A percentile compares a stretch with the other conserved stretches of the same genome.
Evolutionary conservation across 1,284 basidiomycete genomes (phyloP).

Genomic region (Papiliotrema terrestris): DNA sequence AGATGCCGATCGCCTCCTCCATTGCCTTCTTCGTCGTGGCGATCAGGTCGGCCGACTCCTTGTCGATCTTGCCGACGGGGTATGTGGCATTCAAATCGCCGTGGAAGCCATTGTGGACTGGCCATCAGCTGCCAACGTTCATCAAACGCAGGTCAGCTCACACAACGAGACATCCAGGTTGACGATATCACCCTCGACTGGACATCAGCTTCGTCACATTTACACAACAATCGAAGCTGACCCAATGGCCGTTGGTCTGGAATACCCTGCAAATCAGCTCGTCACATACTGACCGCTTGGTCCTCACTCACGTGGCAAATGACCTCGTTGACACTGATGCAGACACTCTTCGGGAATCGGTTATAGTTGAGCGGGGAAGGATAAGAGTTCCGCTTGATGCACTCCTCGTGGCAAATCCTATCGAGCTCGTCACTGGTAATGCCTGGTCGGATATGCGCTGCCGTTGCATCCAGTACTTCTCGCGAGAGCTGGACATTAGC

Average conservation of each 20-base stretch:
- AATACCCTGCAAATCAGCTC: slow-evolving; percentile 57
- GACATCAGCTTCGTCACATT: neutral
- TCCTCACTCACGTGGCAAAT: slow-evolving; percentile 70
- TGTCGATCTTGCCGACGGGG: slow-evolving; percentile 80
- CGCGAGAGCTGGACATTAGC: slow-evolving; percentile 63
- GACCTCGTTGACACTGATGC: slow-evolving; percentile 92
- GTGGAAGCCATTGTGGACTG: slow-evolving; percentile 65
- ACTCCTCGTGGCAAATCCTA: slow-evolving; percentile 89
- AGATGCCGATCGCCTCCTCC: slow-evolving; percentile 81
- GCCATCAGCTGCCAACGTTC: neutral
- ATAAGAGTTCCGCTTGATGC: slow-evolving; percentile 86
- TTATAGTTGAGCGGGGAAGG: slow-evolving; percentile 93
- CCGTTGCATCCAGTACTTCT: slow-evolving; percentile 88
- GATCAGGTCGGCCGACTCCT: slow-evolving; percentile 76
- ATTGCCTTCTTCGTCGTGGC: slow-evolving; percentile 72
- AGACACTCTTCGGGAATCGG: slow-evolving; percentile 90
- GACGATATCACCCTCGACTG: slow-evolving; percentile 83
- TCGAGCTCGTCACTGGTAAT: slow-evolving; percentile 95
- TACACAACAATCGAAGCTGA: neutral
- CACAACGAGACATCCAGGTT: slow-evolving; percentile 69
- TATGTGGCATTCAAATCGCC: slow-evolving; percentile 82
- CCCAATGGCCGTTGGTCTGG: slow-evolving; percentile 77
- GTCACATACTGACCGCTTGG: slow-evolving; percentile 3
- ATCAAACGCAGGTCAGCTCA: slow-evolving; percentile 17
- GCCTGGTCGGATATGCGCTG: slow-evolving; percentile 77